Evolutionary conservation across 2,329 filamentous ascomycete species (phyloP), one percentile per base, ranked within the genome.

Genomic region (Leptographium galeiforme): DNA sequence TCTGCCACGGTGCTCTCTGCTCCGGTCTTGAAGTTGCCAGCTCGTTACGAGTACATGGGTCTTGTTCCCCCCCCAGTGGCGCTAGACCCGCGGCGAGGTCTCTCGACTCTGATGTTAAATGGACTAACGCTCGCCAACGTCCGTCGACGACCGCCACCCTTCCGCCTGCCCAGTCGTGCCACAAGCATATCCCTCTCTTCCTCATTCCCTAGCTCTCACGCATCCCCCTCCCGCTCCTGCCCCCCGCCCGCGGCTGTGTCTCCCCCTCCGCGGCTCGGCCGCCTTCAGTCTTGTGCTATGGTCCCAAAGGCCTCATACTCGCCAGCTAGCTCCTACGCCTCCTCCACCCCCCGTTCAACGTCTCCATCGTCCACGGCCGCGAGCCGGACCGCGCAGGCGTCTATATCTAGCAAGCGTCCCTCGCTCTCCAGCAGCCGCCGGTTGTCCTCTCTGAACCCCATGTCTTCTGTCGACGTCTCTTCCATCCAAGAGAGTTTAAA

Each of bases 401-500:
- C 75, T 62, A 68, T 74, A 64, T 72, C 75, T 66, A 74, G 68
- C 63, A 73, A 75, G 68, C 72, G 70, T 62, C 67, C 73, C 59
- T 75, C 73, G 61, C 64, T 75, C 56, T 76, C 70, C 53, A 63
- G 72, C 55, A 68, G 70, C 62, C 71, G 75, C 59, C 72, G 73
- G 56, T 70, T 76, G 59, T 73, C 74, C 51, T 66, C 72, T 57
- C 69, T 75, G 58, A 78, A 80, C 62, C 77, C 77, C 58, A 72
- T 79, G 70, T 74, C 75, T 58, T 68, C 74, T 52, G 68, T 82
- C 63, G 76, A 83, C 64, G 68, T 81, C 55, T 59, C 69, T 45
- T 72, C 75, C 59, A 76, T 82, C 58, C 75, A 81, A 68, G 71
- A 79, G 61, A 69, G 72, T 58, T 79, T 83, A 75, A 80, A 77